Percentiles rank a stretch among this genome's conserved stretches.
Evolutionary conservation across 2,329 filamentous ascomycete genomes (phyloP).

Genomic region (Fusarium sp.): DNA sequence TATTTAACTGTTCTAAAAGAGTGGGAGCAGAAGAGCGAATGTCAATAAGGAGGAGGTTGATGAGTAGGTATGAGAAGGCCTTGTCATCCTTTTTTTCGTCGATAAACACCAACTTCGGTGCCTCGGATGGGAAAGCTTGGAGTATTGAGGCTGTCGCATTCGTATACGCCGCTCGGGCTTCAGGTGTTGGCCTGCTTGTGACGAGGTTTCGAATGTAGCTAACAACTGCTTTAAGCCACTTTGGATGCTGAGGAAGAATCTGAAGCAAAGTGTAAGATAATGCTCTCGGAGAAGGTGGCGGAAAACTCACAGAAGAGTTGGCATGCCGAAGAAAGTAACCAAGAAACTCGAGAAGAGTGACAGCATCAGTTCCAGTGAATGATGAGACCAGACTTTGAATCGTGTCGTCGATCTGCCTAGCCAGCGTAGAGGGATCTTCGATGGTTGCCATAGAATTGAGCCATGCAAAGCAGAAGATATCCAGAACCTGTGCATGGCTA

Average conservation of each 20-base stretch:
- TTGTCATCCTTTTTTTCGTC: slow-evolving; percentile 58
- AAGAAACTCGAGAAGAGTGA: slow-evolving; percentile 69
- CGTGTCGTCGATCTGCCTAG: slow-evolving; percentile 58
- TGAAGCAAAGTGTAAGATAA: slow-evolving; percentile 45
- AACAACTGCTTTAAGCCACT: slow-evolving; percentile 64
- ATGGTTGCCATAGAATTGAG: slow-evolving; percentile 57
- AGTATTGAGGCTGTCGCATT: slow-evolving; percentile 69
- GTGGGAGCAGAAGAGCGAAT: slow-evolving; percentile 71
- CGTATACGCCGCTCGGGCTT: slow-evolving; percentile 69
- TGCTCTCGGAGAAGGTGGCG: neutral
- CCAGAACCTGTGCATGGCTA: slow-evolving; percentile 63
- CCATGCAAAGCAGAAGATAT: slow-evolving; percentile 69
- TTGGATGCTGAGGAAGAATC: slow-evolving; percentile 61
- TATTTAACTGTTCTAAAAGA: slow-evolving; percentile 69
- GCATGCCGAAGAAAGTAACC: slow-evolving; percentile 63
- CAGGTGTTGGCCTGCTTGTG: slow-evolving; percentile 65
- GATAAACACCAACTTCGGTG: slow-evolving; percentile 64
- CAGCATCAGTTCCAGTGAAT: slow-evolving; percentile 70
- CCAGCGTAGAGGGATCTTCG: slow-evolving; percentile 49
- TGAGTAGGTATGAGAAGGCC: slow-evolving; percentile 70
- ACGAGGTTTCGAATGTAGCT: slow-evolving; percentile 65
- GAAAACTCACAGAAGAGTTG: slow-evolving; percentile 57
- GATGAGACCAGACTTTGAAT: slow-evolving; percentile 62
- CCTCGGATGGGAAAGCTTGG: slow-evolving; percentile 62
- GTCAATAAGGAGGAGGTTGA: slow-evolving; percentile 75